Evolutionary conservation across 352 stramenopile species (phyloP).

Genomic region (Globisporangium radiosum): DNA sequence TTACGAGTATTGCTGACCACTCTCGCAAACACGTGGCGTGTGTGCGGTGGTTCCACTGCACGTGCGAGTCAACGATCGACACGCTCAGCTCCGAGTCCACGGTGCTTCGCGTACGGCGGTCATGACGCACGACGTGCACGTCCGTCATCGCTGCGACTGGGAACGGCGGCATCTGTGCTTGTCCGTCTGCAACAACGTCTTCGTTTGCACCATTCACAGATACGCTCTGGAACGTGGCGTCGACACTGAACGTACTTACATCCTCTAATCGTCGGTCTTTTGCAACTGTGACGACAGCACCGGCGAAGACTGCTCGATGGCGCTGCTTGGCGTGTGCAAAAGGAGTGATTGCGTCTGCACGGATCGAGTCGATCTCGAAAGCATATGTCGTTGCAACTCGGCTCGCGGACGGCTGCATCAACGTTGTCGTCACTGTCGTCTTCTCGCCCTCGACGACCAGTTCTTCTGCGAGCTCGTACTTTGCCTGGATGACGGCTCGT

Average conservation of each 20-base stretch:
- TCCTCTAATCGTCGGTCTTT: background rate
- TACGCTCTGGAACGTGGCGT: constrained; percentile 8
- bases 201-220: constrained; percentile 12
- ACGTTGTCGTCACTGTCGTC: constrained; percentile 4
- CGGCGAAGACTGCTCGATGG: constrained; percentile 10
- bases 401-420: background rate
- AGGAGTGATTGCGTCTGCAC: constrained; percentile 2
- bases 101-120: constrained; percentile 16
- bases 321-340: constrained; percentile 1
- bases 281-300: constrained; percentile 5
- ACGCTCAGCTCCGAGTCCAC: constrained; percentile 26
- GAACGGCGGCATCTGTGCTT: background rate
- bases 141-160: constrained; percentile 11
- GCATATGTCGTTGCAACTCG: constrained; percentile 1
- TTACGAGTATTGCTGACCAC: constrained; percentile 15
- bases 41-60: constrained; percentile 28
- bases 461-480: constrained; percentile 4
- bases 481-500: constrained; percentile 3
- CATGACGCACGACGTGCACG: constrained; percentile 19
- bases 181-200: background rate
- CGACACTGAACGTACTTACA: background rate
- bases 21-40: constrained; percentile 29
- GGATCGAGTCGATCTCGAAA: constrained; percentile 5
- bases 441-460: constrained; percentile 1
- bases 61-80: constrained; percentile 15